Percentiles rank a stretch among this genome's conserved stretches.
These are phyloP conservation scores for Rhododendron simsii DNA, from an alignment of 148 eudicot species.

Conservation along the genomic window DNA sequence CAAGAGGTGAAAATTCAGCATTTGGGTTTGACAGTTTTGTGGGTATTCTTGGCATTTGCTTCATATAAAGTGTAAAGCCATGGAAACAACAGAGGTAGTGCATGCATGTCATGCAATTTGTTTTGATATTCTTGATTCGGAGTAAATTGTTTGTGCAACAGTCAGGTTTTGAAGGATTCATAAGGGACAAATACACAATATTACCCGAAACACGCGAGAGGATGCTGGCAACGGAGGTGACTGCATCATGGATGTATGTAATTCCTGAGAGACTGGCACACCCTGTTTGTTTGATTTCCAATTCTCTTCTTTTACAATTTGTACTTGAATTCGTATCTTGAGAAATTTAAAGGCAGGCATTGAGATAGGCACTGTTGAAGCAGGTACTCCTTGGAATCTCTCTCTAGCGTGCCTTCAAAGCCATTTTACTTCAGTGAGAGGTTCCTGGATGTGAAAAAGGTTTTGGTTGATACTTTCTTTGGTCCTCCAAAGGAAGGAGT, in stretches of 20 bases:
- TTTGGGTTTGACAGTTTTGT: neutral
- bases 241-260: conserved; percentile 90
- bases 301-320: neutral
- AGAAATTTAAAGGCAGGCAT: neutral
- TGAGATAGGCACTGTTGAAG: conserved; percentile 5
- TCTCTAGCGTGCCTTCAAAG: conserved; percentile 47
- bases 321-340: neutral
- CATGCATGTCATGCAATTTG: neutral
- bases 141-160: conserved; percentile 28
- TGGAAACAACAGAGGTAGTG: neutral
- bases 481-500: conserved; percentile 82
- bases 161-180: conserved; percentile 97
- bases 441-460: conserved; percentile 61
- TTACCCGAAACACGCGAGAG: conserved; percentile 93
- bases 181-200: conserved; percentile 77
- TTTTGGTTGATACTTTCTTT: conserved; percentile 67
- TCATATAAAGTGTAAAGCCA: neutral
- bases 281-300: neutral
- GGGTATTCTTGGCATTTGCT: neutral
- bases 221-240: conserved; percentile 82
- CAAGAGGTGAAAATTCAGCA: neutral
- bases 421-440: conserved; percentile 60
- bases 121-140: conserved; percentile 1
- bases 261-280: neutral
- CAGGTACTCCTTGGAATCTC: conserved; percentile 71